Evolutionary conservation across 306 rosid species (phyloP), one percentile per base, ranked within the genome.

Genomic region (Vigna nakashimae): DNA sequence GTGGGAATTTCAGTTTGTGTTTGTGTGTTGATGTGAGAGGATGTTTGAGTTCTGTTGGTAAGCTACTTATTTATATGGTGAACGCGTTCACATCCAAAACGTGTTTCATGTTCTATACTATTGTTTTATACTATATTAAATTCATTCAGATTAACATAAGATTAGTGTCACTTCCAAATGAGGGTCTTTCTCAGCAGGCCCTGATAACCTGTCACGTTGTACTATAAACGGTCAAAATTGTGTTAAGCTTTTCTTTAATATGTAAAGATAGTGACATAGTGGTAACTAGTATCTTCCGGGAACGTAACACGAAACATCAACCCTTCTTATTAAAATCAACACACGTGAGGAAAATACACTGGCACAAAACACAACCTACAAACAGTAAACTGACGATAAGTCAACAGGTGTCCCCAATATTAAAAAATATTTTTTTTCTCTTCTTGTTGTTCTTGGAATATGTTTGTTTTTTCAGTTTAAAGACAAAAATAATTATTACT

Each of bases 291-390:
- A 30, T 59, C 63, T 83, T 78, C 73, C 28, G 1, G 11, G 85
- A 82, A 82, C 20, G 63, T 56, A 64, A 22, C 50, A 22, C 46
- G 85, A 82, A 82, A 63, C 71, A 8, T 51, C 32, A 7, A 5
- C 6, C 17, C 10, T 26, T 48, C 18, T 58, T 59, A 15, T 8
- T 17, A 20, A 66, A 24, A 4, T 60, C 9, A 45, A 4, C 79
- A 76, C 74, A 76, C 74, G 82, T 82, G 85, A 2, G 11, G 24
- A 15, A 76, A 38, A 40, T 81, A 42, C 57, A 15, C 17, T 3
- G 32, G 22, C 53, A 69, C 55, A 53, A 51, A 53, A 55, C 32
- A 52, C 38, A 11, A 6, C 26, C 15, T 14, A 5, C 13, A 45
- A 45, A 45, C 16, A 10, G 2, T 20, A 22, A 49, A 42, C 13